Evolutionary conservation across 441 rosid species (phyloP).

Genomic region (Bruguiera hainesii): DNA sequence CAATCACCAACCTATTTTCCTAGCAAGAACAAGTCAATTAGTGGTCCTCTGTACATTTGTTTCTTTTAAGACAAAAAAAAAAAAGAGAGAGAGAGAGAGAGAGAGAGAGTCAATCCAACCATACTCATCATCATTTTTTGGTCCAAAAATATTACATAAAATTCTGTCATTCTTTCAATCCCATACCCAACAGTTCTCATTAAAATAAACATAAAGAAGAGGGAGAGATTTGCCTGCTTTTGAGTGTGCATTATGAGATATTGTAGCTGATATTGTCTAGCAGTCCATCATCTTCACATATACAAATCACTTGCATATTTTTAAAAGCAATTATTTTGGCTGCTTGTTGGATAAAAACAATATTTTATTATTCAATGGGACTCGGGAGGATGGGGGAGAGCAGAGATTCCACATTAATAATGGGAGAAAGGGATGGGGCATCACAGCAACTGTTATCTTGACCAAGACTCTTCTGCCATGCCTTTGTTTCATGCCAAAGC

Average conservation of each 20-base stretch:
- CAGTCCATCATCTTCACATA: slow-evolving; percentile 9
- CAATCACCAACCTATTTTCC: slow-evolving; percentile 15
- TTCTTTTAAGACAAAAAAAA: slow-evolving; percentile 19
- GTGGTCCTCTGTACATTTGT: background rate
- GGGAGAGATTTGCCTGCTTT: slow-evolving; percentile 40
- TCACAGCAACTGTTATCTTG: slow-evolving; percentile 40
- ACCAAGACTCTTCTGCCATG: slow-evolving; percentile 34
- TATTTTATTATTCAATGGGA: slow-evolving; percentile 28
- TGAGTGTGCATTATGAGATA: slow-evolving; percentile 33
- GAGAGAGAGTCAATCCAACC: slow-evolving; percentile 22
- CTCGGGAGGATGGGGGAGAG: slow-evolving; percentile 55
- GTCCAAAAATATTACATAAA: background rate
- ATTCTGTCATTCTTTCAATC: slow-evolving; percentile 28
- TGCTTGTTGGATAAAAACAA: slow-evolving; percentile 21
- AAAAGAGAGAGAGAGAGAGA: no score
- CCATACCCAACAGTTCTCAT: slow-evolving; percentile 19
- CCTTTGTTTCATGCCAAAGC: slow-evolving; percentile 35
- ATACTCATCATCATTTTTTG: slow-evolving; percentile 7
- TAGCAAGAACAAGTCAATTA: slow-evolving; percentile 24
- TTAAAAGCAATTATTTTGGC: slow-evolving; percentile 11
- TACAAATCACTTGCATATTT: background rate
- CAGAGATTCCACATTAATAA: slow-evolving; percentile 66
- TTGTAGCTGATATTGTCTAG: slow-evolving; percentile 17
- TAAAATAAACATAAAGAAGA: slow-evolving; percentile 10
- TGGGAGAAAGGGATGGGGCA: slow-evolving; percentile 70